phyloP scores from a whole-genome alignment of 2,329 filamentous ascomycete species.

The Fusarium neocosmosporiellum region DNA sequence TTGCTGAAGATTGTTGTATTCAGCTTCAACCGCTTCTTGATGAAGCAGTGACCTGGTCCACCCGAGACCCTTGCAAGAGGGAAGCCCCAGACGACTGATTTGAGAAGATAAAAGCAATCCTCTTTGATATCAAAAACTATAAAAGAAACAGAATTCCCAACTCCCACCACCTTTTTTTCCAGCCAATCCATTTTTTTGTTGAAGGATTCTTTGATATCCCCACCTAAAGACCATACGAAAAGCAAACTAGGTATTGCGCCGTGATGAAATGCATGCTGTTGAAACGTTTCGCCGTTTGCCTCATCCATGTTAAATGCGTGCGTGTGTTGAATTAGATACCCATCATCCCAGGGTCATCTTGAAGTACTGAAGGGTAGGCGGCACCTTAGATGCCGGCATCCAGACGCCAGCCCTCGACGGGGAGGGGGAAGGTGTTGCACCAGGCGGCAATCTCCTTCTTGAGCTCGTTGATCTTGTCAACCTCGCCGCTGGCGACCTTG shows the following conservation, averaged over 20 bases:
- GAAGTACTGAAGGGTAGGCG: slow-evolving; percentile 5
- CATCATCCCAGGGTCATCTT: slow-evolving; percentile 19
- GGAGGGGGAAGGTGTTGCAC: slow-evolving; percentile 92
- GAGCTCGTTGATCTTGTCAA: slow-evolving; percentile 84
- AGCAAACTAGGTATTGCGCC: slow-evolving; percentile 44
- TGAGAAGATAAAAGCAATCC: slow-evolving; percentile 28
- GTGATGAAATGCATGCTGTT: slow-evolving; percentile 49
- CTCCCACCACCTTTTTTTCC: slow-evolving; percentile 41
- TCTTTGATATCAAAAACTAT: slow-evolving; percentile 28
- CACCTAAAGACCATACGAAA: slow-evolving; percentile 34
- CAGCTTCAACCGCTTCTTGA: slow-evolving; percentile 12
- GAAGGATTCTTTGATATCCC: slow-evolving; percentile 41
- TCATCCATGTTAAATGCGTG: slow-evolving; percentile 47
- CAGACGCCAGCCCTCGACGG: slow-evolving; percentile 78
- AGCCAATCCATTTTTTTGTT: slow-evolving; percentile 40
- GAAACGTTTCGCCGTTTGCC: slow-evolving; percentile 47
- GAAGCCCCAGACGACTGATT: slow-evolving; percentile 6
- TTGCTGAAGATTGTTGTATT: slow-evolving; percentile 27
- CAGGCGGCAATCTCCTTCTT: slow-evolving; percentile 91
- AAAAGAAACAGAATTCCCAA: slow-evolving; percentile 29
- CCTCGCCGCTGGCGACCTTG: slow-evolving; percentile 82
- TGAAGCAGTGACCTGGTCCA: not conserved
- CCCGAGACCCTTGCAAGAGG: not conserved
- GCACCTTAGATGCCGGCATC: slow-evolving; percentile 66
- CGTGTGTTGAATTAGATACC: slow-evolving; percentile 27